A percentile compares a stretch with the other conserved stretches of the same genome.
Conservation (phyloP, 306 rosid genomes). For the Notholithocarpus densiflorus region DNA sequence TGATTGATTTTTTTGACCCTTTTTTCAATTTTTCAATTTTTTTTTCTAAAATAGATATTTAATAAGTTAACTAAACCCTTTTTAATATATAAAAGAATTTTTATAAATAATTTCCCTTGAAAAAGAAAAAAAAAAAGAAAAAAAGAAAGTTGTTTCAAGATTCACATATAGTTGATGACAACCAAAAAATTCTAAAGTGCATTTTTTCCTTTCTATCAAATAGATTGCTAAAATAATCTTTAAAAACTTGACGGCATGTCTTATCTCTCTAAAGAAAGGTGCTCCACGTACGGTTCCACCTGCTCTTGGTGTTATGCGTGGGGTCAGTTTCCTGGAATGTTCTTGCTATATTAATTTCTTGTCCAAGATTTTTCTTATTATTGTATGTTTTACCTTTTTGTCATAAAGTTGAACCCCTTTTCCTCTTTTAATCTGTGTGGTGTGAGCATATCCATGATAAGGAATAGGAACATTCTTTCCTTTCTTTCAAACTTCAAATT, state of each 20-base stretch:
- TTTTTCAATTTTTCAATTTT: too few relatives aligned
- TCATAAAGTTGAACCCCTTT: slow-evolving; percentile 1
- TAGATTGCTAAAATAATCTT: neutral
- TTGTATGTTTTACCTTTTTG: neutral
- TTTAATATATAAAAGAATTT: neutral
- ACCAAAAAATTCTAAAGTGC: neutral
- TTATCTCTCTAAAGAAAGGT: neutral
- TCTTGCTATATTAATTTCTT: neutral
- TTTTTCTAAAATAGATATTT: too few relatives aligned
- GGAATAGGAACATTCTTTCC: slow-evolving; percentile 7
- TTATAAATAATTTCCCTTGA: neutral
- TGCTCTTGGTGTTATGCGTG: slow-evolving; percentile 21
- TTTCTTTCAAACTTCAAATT: slow-evolving; percentile 10
- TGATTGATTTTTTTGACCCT: too few relatives aligned
- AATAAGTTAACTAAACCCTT: too few relatives aligned
- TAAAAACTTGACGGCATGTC: slow-evolving; percentile 8
- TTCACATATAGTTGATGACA: slow-evolving; percentile 11
- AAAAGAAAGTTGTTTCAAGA: neutral
- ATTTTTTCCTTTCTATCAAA: slow-evolving; percentile 2
- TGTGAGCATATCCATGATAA: neutral
- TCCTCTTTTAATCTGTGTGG: slow-evolving; percentile 9
- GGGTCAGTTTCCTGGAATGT: slow-evolving; percentile 12
- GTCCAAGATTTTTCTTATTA: slow-evolving; percentile 2
- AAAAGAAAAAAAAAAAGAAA: neutral
- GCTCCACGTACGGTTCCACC: slow-evolving; percentile 6